Base-by-base conservation (phyloP, 2,329 filamentous ascomycete genomes). In the Blastomyces silverae region DNA sequence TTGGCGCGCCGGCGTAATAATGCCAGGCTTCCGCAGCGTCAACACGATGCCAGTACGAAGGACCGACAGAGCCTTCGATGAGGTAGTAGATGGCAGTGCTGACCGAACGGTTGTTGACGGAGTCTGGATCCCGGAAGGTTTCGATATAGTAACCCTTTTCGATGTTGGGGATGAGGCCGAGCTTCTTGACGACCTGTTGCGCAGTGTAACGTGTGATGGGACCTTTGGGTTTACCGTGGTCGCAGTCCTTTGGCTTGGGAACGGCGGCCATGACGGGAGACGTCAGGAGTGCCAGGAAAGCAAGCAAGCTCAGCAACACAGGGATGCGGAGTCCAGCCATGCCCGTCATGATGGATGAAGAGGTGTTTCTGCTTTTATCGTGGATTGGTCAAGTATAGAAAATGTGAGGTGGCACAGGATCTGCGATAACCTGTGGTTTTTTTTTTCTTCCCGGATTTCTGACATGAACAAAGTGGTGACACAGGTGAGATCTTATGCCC, bases 31-130 rank as follows among this genome's bases (percentile, higher is more conserved):
- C 50, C 25, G 50, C 25, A 25, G 25, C 50, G 50, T 53, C 50
- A 7, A 53, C 15, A 31, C 50, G 50, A 13, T 53, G 50, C 50
- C 50, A 53, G 25, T 53, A 31, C 4, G 50, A 53, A 6, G 50
- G 50, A 15, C 50, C 50, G 25, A 25, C 50, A 31, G 50, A 28
- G 17, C 50, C 50, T 22, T 53, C 50, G 50, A 53, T 3, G 25
- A 53, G 50, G 50, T 53, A 53, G 50, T 53, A 53, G 28, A 53
- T 53, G 15, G 13, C 50, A 20, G 50, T 53, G 15, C 50, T 53
- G 50, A 31, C 25, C 15, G 50, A 53, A 13, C 50, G 50, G 22
- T 53, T 53, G 50, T 53, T 53, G 50, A 31, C 25, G 13, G 50
- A 31, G 50, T 17, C 50, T 8, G 50, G 25, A 31, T 53, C 50